Evolutionary conservation across 2,329 filamentous ascomycete species (phyloP).

Genomic region (Penicillium sp.): DNA sequence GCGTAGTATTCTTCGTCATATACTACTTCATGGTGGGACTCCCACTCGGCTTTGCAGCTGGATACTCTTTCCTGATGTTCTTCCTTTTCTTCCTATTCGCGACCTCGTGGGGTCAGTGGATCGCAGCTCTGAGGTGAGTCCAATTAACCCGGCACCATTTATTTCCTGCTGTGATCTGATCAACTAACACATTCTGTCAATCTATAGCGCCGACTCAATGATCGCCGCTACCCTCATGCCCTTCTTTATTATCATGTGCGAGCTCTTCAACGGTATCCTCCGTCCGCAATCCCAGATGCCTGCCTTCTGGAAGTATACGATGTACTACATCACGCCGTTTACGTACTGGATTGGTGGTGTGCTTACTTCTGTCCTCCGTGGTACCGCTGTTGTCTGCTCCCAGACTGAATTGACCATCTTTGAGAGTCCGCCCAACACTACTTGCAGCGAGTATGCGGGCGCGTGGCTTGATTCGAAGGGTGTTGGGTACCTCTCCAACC

Average conservation of each 20-base stretch:
- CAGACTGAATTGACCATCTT: conserved; percentile 67
- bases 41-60: conserved; percentile 61
- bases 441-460: conserved; percentile 72
- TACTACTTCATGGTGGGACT: conserved; percentile 74
- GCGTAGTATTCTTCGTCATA: conserved; percentile 64
- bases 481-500: conserved; percentile 67
- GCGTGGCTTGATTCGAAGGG: conserved; percentile 66
- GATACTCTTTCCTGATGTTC: conserved; percentile 72
- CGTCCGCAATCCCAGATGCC: conserved; percentile 76
- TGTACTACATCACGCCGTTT: conserved; percentile 83
- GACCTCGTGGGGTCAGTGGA: conserved; percentile 74
- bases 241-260: conserved; percentile 78
- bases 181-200: conserved; percentile 1
- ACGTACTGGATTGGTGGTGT: conserved; percentile 79
- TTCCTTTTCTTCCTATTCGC: conserved; percentile 71
- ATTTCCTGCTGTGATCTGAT: too few species aligned
- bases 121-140: conserved; percentile 67
- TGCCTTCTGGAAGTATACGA: conserved; percentile 73
- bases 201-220: conserved; percentile 54
- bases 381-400: conserved; percentile 61
- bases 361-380: conserved; percentile 72
- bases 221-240: conserved; percentile 78
- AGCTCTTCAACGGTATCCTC: conserved; percentile 83
- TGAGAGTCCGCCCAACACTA: conserved; percentile 62
- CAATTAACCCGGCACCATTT: not conserved